phyloP scores from a whole-genome alignment of 1,139 yeast species.

The Sporopachydermia cereana region DNA sequence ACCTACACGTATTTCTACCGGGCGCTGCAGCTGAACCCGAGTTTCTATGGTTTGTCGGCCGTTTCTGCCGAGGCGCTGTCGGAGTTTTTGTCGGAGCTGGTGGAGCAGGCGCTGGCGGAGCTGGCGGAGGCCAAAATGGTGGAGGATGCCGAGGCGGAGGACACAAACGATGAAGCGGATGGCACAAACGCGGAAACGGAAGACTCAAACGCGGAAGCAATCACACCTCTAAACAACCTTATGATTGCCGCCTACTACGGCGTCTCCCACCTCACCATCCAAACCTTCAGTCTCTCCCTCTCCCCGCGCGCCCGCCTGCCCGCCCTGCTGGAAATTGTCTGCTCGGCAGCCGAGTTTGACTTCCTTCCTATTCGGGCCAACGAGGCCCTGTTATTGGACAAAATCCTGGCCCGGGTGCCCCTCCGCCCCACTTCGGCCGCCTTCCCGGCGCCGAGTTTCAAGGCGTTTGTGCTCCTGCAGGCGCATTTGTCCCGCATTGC shows the following conservation, averaged over 20 bases:
- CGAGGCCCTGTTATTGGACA: conserved; percentile 39
- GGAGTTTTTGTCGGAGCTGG: conserved; percentile 69
- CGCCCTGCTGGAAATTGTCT: conserved; percentile 52
- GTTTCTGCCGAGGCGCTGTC: conserved; percentile 59
- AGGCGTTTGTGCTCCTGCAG: conserved; percentile 66
- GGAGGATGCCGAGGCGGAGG: conserved; percentile 39
- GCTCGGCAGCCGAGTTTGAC: conserved; percentile 64
- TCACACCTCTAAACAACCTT: conserved; percentile 56
- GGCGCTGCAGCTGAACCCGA: conserved; percentile 70
- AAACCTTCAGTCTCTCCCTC: conserved; percentile 40
- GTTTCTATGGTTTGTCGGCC: conserved; percentile 58
- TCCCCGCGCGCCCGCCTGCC: conserved; percentile 45
- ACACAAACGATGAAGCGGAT: conserved; percentile 20
- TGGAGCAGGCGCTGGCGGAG: conserved; percentile 63
- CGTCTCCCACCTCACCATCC: conserved; percentile 55
- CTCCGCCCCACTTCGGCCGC: conserved; percentile 33
- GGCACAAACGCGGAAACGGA: conserved; percentile 28
- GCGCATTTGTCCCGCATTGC: conserved; percentile 64
- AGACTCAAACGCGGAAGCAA: conserved; percentile 31
- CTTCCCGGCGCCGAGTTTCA: conserved; percentile 45
- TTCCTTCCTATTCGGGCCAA: conserved; percentile 45
- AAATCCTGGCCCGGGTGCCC: conserved; percentile 50
- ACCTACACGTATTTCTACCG: conserved; percentile 78
- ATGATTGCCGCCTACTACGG: conserved; percentile 67
- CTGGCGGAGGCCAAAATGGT: conserved; percentile 50